A percentile compares a stretch with the other conserved stretches of the same genome.
Conservation (phyloP, 2,329 filamentous ascomycete genomes). For the Cordyceps fumosorosea region DNA sequence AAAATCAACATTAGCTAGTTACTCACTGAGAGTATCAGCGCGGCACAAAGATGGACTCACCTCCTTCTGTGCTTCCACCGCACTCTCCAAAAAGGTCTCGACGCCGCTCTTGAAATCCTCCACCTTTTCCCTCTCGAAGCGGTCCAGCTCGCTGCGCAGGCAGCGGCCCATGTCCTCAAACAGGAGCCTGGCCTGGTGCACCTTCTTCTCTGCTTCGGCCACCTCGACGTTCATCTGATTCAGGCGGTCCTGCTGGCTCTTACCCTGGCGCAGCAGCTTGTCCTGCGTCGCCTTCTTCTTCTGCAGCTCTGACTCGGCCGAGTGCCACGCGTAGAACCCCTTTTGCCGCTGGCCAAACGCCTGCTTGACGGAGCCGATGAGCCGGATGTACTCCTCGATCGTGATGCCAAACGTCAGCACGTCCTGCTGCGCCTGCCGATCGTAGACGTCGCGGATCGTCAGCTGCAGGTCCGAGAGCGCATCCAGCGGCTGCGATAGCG, state of each 20-base stretch:
- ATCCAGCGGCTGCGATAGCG: slow-evolving; percentile 81
- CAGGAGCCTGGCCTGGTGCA: slow-evolving; percentile 79
- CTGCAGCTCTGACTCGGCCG: slow-evolving; percentile 79
- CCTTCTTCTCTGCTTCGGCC: slow-evolving; percentile 86
- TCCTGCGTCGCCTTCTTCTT: slow-evolving; percentile 88
- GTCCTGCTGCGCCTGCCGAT: slow-evolving; percentile 94
- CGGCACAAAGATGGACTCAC: slow-evolving; percentile 39
- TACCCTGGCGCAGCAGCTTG: slow-evolving; percentile 89
- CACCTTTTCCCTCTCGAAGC: slow-evolving; percentile 95
- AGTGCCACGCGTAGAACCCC: slow-evolving; percentile 90
- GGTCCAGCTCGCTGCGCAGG: slow-evolving; percentile 84
- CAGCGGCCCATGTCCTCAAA: slow-evolving; percentile 97
- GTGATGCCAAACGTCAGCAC: slow-evolving; percentile 94
- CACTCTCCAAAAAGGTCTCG: slow-evolving; percentile 94
- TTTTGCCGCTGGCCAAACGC: slow-evolving; percentile 91
- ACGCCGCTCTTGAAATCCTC: slow-evolving; percentile 98
- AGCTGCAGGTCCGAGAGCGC: slow-evolving; percentile 89
- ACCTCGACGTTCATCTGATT: slow-evolving; percentile 92
- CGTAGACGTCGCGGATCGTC: slow-evolving; percentile 90
- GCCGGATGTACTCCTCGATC: slow-evolving; percentile 93
- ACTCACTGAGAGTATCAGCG: background rate
- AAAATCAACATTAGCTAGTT: slow-evolving; percentile 21
- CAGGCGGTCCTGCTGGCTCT: slow-evolving; percentile 90
- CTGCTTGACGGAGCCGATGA: slow-evolving; percentile 92
- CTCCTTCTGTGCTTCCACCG: slow-evolving; percentile 98